Base-by-base conservation (phyloP, 805 yeast genomes). In the Isabelozyma gotoi region DNA sequence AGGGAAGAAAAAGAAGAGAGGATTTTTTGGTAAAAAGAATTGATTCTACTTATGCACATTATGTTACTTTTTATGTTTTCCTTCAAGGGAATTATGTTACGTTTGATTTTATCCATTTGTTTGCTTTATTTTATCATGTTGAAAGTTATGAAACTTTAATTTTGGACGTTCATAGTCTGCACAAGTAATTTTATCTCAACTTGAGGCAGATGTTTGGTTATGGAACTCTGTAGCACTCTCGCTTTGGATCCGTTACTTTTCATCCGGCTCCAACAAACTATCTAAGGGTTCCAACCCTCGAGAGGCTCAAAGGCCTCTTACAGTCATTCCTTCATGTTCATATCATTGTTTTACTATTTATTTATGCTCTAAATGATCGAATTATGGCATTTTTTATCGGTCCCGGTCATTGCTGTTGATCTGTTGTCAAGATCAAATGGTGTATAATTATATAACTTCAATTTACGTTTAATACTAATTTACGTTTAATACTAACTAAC, bases 1-100 rank as follows among this genome's bases (percentile, higher is more conserved):
- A 14, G 55, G 59, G 41, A 53, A 51, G 45, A 62, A 60, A 47
- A 59, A 59, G 49, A 63, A 63, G 47, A 51, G 49, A 20, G 70
- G 71, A 4, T 46, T 67, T 2, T 60, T 67, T 40, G 47, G 59
- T 14, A 53, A 47, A 38, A 39, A 45, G 31, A 24, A 24, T 24
- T 24, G 29, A 24, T 24, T 24, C 12, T 24, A n/a, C n/a, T 24
- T 5, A 24, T 24, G 29, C 8, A n/a, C n/a, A n/a, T n/a, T n/a
- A n/a, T n/a, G n/a, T n/a, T n/a, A n/a, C n/a, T n/a, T n/a, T 24
- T 24, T 24, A 24, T 24, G 7, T 24, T 7, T n/a, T n/a, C 29
- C 10, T 24, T 24, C 11, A 2, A 10, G 29, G 29, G 29, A n/a
- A 10, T 24, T 24, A 4, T 24, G 29, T 24, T 24, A 24, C 29